Conservation (phyloP, 257 asterid genomes). For the Solanum tacnaense region DNA sequence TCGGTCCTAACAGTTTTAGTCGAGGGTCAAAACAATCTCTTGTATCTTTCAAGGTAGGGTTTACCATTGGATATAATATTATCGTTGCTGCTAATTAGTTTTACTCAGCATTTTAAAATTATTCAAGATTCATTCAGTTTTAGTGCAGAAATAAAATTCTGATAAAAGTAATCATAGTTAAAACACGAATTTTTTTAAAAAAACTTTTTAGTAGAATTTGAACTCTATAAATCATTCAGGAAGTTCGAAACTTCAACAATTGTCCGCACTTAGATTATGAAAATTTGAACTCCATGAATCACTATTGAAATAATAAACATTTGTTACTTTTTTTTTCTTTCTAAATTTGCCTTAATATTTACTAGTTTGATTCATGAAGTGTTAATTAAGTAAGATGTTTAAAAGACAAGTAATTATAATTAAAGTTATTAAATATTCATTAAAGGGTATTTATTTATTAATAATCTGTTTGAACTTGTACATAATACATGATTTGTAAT, state of each 20-base stretch:
- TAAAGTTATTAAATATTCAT: background rate
- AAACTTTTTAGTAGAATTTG: too few species aligned
- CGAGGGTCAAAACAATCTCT: background rate
- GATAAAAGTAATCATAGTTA: background rate
- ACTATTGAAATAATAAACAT: background rate
- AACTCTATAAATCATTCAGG: too few species aligned
- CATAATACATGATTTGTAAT: constrained; percentile 12
- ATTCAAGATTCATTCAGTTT: background rate
- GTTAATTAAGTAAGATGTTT: background rate
- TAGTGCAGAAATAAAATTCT: background rate
- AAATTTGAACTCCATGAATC: background rate
- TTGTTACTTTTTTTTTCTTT: background rate
- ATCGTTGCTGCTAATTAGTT: background rate
- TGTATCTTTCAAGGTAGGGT: background rate
- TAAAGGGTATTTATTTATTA: background rate
- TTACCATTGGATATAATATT: too few species aligned
- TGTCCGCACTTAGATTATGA: background rate
- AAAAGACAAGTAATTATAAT: background rate
- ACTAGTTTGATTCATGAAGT: background rate
- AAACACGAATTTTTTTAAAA: background rate
- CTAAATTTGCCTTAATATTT: background rate
- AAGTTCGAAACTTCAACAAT: background rate
- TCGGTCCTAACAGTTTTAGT: background rate
- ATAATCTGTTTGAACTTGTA: background rate
- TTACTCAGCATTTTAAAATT: background rate